Evolutionary conservation across 768 basidiomycete species (phyloP), one percentile per base, ranked within the genome.

Genomic region (Termitomyces sp.): DNA sequence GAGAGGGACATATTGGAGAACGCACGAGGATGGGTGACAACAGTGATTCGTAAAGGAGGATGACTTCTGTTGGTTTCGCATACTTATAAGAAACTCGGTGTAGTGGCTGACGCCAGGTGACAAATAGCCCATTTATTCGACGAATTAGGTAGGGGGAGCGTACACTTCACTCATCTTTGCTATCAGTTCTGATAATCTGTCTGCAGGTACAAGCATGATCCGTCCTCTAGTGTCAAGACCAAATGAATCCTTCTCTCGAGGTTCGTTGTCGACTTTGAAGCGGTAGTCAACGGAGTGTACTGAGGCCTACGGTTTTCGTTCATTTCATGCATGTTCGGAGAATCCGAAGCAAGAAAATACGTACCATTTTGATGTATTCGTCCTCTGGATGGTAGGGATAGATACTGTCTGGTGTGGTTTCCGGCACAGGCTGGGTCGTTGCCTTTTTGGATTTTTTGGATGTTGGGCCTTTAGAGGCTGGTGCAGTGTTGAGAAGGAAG

Each of bases 301-400:
- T 7, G 59, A 47, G 9, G 45, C 53, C 59, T 56, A 25, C 11
- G 33, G n/a, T 5, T 18, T 29, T 23, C 20, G n/a, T 27, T n/a
- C 18, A 32, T 33, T 33, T 3, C 4, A 29, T 2, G 13, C n/a
- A 12, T 11, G n/a, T 36, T 56, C 18, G 45, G 7, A 23, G 13
- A 7, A 20, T 32, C 10, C 7, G 4, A 23, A 25, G 22, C 9
- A 4, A 46, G 13, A 22, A 43, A 29, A 13, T 25, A 44, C 62
- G 22, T 48, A 90, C 91, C 73, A 83, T 70, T 53, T 80, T 77
- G 49, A 94, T 83, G 39, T 75, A 75, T 39, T 86, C 85, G 68
- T 97, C 94, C 66, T 97, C 95, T 0, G 89, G 86, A 64, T 97
- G 94, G 72, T 81, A 96, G 2, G 83, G 72, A 63, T 86, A 89